phyloP scores from a whole-genome alignment of 345 rosid genomes.

The Mangifera indica region DNA sequence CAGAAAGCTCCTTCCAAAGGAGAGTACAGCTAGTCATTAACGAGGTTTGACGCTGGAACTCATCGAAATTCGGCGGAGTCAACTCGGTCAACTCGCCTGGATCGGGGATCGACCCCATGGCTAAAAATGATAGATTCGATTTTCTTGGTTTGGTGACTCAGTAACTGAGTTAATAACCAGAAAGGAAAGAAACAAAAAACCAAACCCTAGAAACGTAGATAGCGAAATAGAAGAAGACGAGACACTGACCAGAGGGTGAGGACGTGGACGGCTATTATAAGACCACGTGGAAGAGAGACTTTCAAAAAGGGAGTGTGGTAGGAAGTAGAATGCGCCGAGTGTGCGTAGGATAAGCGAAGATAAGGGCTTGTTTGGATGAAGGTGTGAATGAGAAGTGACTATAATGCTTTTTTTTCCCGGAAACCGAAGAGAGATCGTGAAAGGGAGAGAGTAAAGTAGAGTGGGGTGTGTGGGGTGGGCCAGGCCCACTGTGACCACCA shows the following conservation, averaged over 20 bases:
- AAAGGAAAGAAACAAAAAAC: slow-evolving; percentile 2
- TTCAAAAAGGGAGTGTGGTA: not conserved
- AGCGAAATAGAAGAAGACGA: slow-evolving; percentile 21
- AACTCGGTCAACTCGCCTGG: slow-evolving; percentile 81
- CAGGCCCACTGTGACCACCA: slow-evolving; percentile 61
- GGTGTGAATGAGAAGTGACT: slow-evolving; percentile 20
- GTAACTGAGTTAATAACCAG: slow-evolving; percentile 11
- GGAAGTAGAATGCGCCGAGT: slow-evolving; percentile 35
- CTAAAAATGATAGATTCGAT: not conserved
- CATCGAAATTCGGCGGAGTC: slow-evolving; percentile 87
- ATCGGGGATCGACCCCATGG: slow-evolving; percentile 97
- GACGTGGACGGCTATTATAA: slow-evolving; percentile 43
- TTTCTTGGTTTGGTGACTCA: slow-evolving; percentile 21
- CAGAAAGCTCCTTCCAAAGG: slow-evolving; percentile 97
- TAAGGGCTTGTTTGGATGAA: slow-evolving; percentile 30
- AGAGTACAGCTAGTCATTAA: slow-evolving; percentile 97
- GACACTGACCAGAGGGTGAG: slow-evolving; percentile 11
- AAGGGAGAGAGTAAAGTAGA: slow-evolving; percentile 3
- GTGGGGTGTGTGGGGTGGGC: slow-evolving; percentile 39
- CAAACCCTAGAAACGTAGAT: slow-evolving; percentile 43
- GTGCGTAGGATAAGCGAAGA: slow-evolving; percentile 31
- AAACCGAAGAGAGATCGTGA: slow-evolving; percentile 41
- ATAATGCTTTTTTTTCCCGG: slow-evolving; percentile 50
- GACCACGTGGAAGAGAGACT: slow-evolving; percentile 51
- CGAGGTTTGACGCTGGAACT: slow-evolving; percentile 89